These are phyloP conservation scores for Epichloe coenophiala DNA, from an alignment of 2,329 filamentous ascomycete species.

Conservation along the genomic window DNA sequence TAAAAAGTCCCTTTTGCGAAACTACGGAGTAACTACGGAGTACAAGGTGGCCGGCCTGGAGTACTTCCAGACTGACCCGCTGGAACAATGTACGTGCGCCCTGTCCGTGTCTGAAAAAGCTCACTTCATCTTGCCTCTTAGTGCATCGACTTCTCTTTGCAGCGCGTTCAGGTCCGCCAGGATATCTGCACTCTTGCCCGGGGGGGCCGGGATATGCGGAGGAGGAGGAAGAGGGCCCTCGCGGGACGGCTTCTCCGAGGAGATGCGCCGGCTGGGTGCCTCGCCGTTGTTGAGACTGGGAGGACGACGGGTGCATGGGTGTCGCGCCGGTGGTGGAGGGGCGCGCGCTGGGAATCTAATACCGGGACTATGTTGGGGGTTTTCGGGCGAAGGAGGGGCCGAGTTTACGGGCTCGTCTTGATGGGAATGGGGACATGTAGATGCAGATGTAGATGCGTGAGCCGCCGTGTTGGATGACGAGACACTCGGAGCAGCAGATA, in stretches of 20 bases:
- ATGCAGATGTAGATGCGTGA: conserved; percentile 5
- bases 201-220: conserved; percentile 14
- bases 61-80: too few species aligned
- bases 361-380: conserved; percentile 7
- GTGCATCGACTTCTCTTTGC: conserved; percentile 62
- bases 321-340: too few species aligned
- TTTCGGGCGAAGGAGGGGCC: neutral
- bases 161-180: conserved; percentile 59
- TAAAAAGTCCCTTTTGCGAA: too few species aligned
- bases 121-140: conserved; percentile 23
- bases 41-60: too few species aligned
- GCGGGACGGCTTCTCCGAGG: conserved; percentile 16
- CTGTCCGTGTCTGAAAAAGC: too few species aligned
- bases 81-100: too few species aligned
- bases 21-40: too few species aligned
- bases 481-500: conserved; percentile 4
- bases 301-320: conserved; percentile 26
- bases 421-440: too few species aligned
- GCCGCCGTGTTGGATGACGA: conserved; percentile 5
- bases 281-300: conserved; percentile 30
- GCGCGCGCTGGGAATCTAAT: conserved; percentile 14
- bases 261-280: conserved; percentile 16
- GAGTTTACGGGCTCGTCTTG: too few species aligned
- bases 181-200: conserved; percentile 40
- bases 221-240: conserved; percentile 12